Base-by-base conservation (phyloP, 2,329 filamentous ascomycete species). In the Pyrenochaeta sp. region DNA sequence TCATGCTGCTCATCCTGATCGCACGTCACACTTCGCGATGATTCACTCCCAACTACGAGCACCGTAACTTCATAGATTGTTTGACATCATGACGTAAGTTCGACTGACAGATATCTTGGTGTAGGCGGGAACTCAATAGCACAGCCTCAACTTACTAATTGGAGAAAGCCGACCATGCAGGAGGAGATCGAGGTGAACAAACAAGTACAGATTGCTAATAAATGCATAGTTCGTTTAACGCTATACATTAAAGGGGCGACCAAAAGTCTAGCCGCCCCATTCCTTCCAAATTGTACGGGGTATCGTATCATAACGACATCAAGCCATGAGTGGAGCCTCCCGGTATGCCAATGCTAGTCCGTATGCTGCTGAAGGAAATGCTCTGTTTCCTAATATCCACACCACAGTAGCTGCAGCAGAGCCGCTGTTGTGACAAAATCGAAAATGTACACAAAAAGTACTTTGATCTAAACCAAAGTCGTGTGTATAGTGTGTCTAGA, bases 291-390 rank as follows among this genome's bases (percentile, higher is more conserved):
- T 9, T 27, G 5, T 13, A 47, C 4, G 30, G 54, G 54, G 54
- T 56, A 56, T 56, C 37, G 54, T 49, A 39, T 47, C 37, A 43
- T 46, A 22, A 39, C 47, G 27, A 45, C 53, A 46, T 27, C 27
- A 40, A 56, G 25, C 34, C 19, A 46, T 19, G 50, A 37, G 15
- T 15, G 15, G 1, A 47, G 15, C 28, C 45, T 34, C 45, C 45
- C 28, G n/a, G 6, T 34, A 34, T 44, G 19, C 19, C 15, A 34
- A 47, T 47, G 45, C 27, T 9, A 34, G 12, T 47, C 28, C 45
- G 28, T 32, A 34, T 47, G 6, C 6, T 47, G 28, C 27, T 27
- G 28, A 36, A 47, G 45, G 12, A 32, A 46, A 19, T 30, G 44
- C 24, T 15, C 6, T 46, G 2, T 30, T 8, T 34, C 28, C 28